These are phyloP conservation scores for Lophium mytilinum DNA, from an alignment of 495 filamentous ascomycete species.

Conservation along the genomic window DNA sequence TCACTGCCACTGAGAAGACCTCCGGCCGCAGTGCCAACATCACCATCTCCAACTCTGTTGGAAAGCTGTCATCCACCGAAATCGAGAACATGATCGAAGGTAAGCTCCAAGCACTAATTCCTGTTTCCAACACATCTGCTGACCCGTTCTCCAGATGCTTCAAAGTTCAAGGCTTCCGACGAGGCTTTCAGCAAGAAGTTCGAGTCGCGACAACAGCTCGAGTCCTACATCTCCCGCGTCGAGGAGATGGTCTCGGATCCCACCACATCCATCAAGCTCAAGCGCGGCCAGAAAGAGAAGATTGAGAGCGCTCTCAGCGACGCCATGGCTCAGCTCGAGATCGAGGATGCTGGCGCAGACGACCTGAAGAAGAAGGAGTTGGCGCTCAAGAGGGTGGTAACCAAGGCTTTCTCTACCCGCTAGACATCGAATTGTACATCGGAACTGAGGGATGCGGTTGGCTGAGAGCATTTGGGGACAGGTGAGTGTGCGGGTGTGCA, in stretches of 20 bases:
- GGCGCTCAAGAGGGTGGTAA: slow-evolving; percentile 92
- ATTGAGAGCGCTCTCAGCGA: slow-evolving; percentile 88
- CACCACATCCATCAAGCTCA: slow-evolving; percentile 89
- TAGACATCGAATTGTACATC: slow-evolving; percentile 38
- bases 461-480: neutral
- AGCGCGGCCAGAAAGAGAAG: slow-evolving; percentile 99
- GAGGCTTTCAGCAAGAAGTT: slow-evolving; percentile 99
- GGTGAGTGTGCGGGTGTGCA: neutral
- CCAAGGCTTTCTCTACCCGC: slow-evolving; percentile 89
- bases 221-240: slow-evolving; percentile 97
- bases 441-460: neutral
- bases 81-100: slow-evolving; percentile 96
- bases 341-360: slow-evolving; percentile 81
- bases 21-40: slow-evolving; percentile 98
- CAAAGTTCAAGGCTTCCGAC: slow-evolving; percentile 97
- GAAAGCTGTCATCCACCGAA: slow-evolving; percentile 89
- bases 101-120: slow-evolving; percentile 36
- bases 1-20: slow-evolving; percentile 98
- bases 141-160: slow-evolving; percentile 56
- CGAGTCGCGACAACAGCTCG: slow-evolving; percentile 96
- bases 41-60: slow-evolving; percentile 99
- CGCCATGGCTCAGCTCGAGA: slow-evolving; percentile 78
- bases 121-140: neutral
- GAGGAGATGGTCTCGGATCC: slow-evolving; percentile 98
- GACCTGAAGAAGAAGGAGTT: slow-evolving; percentile 99